Evolutionary conservation across 106 monocot genomes (phyloP), one percentile per base, ranked within the genome.

Genomic region (Xerophyta viscosa): DNA sequence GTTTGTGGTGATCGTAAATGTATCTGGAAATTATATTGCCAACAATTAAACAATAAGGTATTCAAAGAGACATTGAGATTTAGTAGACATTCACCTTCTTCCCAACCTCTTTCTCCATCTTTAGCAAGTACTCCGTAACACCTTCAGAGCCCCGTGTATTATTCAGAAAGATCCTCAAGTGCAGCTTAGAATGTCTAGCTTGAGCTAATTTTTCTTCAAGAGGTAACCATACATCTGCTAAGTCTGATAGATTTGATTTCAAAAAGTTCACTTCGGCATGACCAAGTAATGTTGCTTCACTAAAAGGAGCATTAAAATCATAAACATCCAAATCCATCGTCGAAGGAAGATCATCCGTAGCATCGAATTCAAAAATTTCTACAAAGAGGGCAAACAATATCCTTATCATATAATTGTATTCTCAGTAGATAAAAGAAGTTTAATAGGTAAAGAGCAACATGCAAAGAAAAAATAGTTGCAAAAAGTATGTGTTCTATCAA

Each of bases 281-380:
- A 24, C 91, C 91, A 71, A 91, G 71, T 13, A 63, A 68, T 39
- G 65, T 51, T 28, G 72, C 74, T 64, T 84, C 77, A 70, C 68
- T 65, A 61, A 69, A 84, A 51, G 91, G 81, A 30, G 81, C 84
- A 65, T 75, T 75, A 60, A 81, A 81, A 51, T 85, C 81, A 62
- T 72, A 84, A 60, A 91, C 75, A 69, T 54, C 56, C 27, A 91
- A 63, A 56, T 72, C 66, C 84, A 91, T 81, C 15, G 66, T 75
- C 12, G 91, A 85, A 43, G 91, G 91, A 50, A 81, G 91, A 72
- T 91, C 81, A 69, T 60, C 62, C 65, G 77, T 85, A 2, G 91
- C 91, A 75, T 85, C 84, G 65, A 85, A 91, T 72, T 85, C 91
- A 75, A 78, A 91, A 60, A 85, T 72, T 60, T 91, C 91, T 91